Evolutionary conservation across 139 green algal species (phyloP), one percentile per base, ranked within the genome.

Genomic region (Chlorella sorokiniana): DNA sequence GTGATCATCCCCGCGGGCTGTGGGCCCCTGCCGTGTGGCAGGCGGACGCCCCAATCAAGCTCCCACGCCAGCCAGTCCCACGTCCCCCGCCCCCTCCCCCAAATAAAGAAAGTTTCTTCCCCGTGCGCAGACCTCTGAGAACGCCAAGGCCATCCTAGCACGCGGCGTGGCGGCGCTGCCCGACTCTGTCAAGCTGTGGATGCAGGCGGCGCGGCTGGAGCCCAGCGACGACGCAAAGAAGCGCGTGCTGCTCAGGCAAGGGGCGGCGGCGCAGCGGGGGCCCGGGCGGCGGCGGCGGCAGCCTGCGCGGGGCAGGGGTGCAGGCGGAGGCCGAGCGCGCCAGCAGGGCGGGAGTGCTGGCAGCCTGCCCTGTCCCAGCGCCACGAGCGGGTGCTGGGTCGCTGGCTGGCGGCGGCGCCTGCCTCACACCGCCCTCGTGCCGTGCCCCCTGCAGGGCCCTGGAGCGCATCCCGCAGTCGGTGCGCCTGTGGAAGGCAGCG

Each of bases 401-500:
- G 61, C 61, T 10, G 22, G 29, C 61, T 68, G 14, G 11, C 16
- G 48, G 16, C 11, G 14, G 16, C 14, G 14, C 27, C n/a, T 37
- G 33, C 4, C n/a, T 68, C 11, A 68, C 22, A 33, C 61, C n/a
- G 6, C 3, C 25, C 11, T 33, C 27, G 52, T 45, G 33, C 42
- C 59, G 27, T 9, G 20, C 27, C 16, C 29, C 68, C 16, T n/a
- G 41, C 73, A 79, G 94, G 63, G 96, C 95, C 0, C 79, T 98
- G 74, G 96, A 98, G 89, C 92, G 94, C 70, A 91, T 98, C 45
- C 95, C 96, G 10, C 91, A 91, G 64, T 91, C 81, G 51, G 94
- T 99, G 74, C 86, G 89, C n/a, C 88, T 99, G 81, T 99, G 97
- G 97, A 99, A 99, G 85, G 94, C 94, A 44, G 93, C 94, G 27